phyloP scores from a whole-genome alignment of 805 yeast species.

The Starmerella asiatica region DNA sequence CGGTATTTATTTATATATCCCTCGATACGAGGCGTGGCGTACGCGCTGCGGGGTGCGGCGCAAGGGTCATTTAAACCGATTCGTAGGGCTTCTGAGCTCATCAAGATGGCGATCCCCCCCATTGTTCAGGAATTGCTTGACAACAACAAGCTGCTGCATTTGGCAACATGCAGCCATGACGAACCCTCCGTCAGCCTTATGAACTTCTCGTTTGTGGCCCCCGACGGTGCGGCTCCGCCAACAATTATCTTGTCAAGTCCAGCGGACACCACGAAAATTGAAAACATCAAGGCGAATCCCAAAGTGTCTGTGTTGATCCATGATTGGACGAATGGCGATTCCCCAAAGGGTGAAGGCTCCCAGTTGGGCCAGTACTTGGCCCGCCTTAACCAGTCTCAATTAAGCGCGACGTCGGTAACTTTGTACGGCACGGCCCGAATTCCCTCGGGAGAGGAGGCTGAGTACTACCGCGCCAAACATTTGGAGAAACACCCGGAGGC shows the following conservation, averaged over 20 bases:
- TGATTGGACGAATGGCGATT: conserved; percentile 51
- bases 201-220: conserved; percentile 56
- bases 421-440: conserved; percentile 58
- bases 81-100: no score
- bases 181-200: conserved; percentile 80
- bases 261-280: conserved; percentile 56
- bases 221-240: conserved; percentile 17
- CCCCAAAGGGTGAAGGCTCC: conserved; percentile 39
- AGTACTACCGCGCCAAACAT: conserved; percentile 48
- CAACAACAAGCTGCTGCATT: conserved; percentile 39
- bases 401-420: conserved; percentile 72
- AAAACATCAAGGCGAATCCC: conserved; percentile 56
- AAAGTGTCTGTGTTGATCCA: conserved; percentile 73
- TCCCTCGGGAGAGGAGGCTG: conserved; percentile 36
- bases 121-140: conserved; percentile 13
- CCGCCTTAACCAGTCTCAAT: conserved; percentile 63
- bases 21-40: no score
- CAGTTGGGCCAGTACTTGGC: conserved; percentile 48
- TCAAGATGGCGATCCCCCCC: conserved; percentile 15
- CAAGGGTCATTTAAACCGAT: no score
- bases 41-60: no score
- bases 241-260: conserved; percentile 51
- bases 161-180: conserved; percentile 64
- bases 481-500: conserved; percentile 57
- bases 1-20: no score